Evolutionary conservation across 345 rosid genomes (phyloP), one percentile per base, ranked within the genome.

Genomic region (Reutealis trisperma): DNA sequence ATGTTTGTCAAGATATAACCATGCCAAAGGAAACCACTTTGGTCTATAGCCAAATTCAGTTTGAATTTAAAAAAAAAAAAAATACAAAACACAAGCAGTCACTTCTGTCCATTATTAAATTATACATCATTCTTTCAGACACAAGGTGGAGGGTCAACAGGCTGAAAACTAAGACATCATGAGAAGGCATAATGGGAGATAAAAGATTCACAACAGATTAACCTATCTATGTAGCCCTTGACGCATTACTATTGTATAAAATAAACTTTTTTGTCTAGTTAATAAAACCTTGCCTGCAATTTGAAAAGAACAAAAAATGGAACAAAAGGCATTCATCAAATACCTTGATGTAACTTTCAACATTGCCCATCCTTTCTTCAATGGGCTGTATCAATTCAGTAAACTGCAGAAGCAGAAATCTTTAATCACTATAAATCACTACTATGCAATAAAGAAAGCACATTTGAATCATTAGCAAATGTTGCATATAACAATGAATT

Each of bases 301-400:
- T 47, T 45, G 30, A 51, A 59, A 64, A 6, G 62, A 69, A 49
- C 63, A 44, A n/a, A 63, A n/a, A 9, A 18, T 14, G 64, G 54
- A 34, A 66, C 22, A 15, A 12, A 27, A 8, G 19, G 10, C 41
- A 8, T 74, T 64, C 12, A 63, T 6, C 27, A 58, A 34, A 61
- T 81, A 91, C 98, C 97, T 91, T 92, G 55, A 93, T 86, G 85
- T 82, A 91, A 68, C 58, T 84, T 81, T 89, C 88, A 70, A 93
- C 95, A 78, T 84, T 93, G 57, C 8, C 86, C 92, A 87, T 93
- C 83, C 96, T 85, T 79, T 87, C 86, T 45, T 88, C 85, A n/a
- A 86, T 68, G 62, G 98, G 97, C 73, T 93, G 93, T 84, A 92
- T 93, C 78, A 89, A 75, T 42, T 90, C 90, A 41, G 85, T 77